These are phyloP conservation scores for Aspergillus texensis DNA, from an alignment of 2,329 filamentous ascomycete species.

Conservation along the genomic window DNA sequence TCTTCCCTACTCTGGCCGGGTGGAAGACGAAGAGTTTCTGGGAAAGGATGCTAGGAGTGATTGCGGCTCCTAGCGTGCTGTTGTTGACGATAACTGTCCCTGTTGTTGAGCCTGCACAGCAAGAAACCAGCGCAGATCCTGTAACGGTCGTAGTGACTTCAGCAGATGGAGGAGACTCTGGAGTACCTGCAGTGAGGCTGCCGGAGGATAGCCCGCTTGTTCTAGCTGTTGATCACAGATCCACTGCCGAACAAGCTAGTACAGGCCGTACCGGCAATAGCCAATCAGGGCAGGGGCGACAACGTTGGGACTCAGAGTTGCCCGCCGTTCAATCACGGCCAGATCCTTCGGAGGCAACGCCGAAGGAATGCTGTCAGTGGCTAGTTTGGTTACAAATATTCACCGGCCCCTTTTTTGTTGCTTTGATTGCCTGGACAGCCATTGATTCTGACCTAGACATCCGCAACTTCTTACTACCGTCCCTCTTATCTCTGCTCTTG, in stretches of 20 bases:
- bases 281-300: slow-evolving; percentile 16
- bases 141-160: slow-evolving; percentile 30
- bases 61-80: slow-evolving; percentile 89
- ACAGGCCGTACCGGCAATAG: slow-evolving; percentile 21
- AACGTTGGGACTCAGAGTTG: slow-evolving; percentile 44
- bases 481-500: slow-evolving; percentile 66
- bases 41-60: slow-evolving; percentile 78
- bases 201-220: slow-evolving; percentile 42
- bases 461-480: slow-evolving; percentile 57
- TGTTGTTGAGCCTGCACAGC: slow-evolving; percentile 73
- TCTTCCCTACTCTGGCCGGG: slow-evolving; percentile 84
- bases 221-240: slow-evolving; percentile 21
- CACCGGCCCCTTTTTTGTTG: slow-evolving; percentile 81
- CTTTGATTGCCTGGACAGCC: slow-evolving; percentile 66
- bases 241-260: slow-evolving; percentile 10
- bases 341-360: slow-evolving; percentile 25
- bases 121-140: slow-evolving; percentile 52
- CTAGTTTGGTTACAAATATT: slow-evolving; percentile 83
- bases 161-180: slow-evolving; percentile 20
- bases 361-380: slow-evolving; percentile 84
- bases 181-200: slow-evolving; percentile 33
- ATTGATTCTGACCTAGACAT: slow-evolving; percentile 60
- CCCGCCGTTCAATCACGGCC: slow-evolving; percentile 31
- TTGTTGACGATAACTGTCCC: slow-evolving; percentile 87
- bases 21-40: slow-evolving; percentile 83